Conservation (phyloP, 2,329 filamentous ascomycete species). For the Metarhizium guizhouense region DNA sequence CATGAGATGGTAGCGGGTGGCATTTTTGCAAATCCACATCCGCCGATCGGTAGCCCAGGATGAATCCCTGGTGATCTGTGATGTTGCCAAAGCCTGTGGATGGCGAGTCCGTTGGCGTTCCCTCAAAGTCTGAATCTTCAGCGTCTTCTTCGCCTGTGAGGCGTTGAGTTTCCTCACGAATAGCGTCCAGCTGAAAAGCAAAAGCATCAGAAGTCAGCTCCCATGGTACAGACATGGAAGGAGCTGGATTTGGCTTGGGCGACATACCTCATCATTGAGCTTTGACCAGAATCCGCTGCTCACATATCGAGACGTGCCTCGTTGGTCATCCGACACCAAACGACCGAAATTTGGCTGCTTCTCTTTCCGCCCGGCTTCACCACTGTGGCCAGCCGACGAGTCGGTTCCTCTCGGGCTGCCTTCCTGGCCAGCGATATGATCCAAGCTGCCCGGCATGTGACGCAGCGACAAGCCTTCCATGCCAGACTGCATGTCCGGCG, state of each 20-base stretch:
- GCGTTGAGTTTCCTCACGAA: constrained; percentile 40
- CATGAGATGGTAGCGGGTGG: constrained; percentile 58
- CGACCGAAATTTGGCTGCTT: constrained; percentile 49
- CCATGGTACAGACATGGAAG: no score
- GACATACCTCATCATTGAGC: constrained; percentile 60
- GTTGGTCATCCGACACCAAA: constrained; percentile 60
- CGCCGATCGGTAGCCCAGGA: constrained; percentile 65
- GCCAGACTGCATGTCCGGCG: constrained; percentile 16
- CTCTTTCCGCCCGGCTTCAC: constrained; percentile 18
- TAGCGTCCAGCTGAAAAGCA: constrained; percentile 23
- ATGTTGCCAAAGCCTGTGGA: constrained; percentile 20
- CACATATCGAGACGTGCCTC: constrained; percentile 61
- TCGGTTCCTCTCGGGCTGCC: constrained; percentile 17
- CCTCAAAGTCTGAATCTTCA: constrained; percentile 53
- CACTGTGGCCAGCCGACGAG: constrained; percentile 23
- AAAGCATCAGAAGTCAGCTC: no score
- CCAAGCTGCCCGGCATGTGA: constrained; percentile 5
- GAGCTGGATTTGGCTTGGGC: not conserved
- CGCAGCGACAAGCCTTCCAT: constrained; percentile 6
- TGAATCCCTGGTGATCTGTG: constrained; percentile 58
- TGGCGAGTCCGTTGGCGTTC: constrained; percentile 36
- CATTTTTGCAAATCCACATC: constrained; percentile 55
- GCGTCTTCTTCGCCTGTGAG: constrained; percentile 36
- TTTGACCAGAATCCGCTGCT: constrained; percentile 71
- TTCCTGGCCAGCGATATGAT: constrained; percentile 5